Evolutionary conservation across 805 yeast species (phyloP), one percentile per base, ranked within the genome.

Genomic region (Hanseniaspora valbyensis): DNA sequence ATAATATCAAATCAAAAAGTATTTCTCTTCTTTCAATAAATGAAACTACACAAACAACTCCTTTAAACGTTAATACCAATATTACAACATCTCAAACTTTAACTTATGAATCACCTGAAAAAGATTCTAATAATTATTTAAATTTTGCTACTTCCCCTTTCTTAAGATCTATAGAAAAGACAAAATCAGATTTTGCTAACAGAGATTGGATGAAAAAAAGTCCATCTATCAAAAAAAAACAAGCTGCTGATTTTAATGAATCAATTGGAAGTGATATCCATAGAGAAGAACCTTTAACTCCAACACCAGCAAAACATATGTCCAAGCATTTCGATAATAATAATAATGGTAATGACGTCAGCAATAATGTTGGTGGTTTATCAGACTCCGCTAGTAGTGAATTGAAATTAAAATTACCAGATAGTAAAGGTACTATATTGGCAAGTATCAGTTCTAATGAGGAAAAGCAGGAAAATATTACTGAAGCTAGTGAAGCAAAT

Each of bases 111-210:
- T 40, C 43, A 25, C 43, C 43, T 16, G 43, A 40, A 8, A 29
- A 42, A 12, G 9, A 13, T 18, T 16, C 44, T 9, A 26, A 14
- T 9, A 28, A 29, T 30, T 29, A 40, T 5, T 22, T 25, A 26
- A 22, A 24, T 21, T 44, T 44, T 18, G 28, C 40, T 2, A 46
- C 42, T 5, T 46, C 50, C 32, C 53, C 53, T 4, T 50, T 50
- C n/a, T 44, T 50, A 19, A 50, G 53, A 50, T 46, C 50, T 18
- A 25, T 46, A 6, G 50, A 46, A 30, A 46, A 46, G 26, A 46
- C 50, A 16, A 46, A 46, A 18, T 39, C 44, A 10, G 40, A 39
- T 4, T n/a, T 46, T 26, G 21, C 30, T 13, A 33, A 40, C n/a
- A 39, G 50, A 39, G 44, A 40, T 13, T 46, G 50, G 50, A 14